Evolutionary conservation across 2,329 filamentous ascomycete species (phyloP), one percentile per base, ranked within the genome.

Genomic region (Thermothelomyces thermophilus): DNA sequence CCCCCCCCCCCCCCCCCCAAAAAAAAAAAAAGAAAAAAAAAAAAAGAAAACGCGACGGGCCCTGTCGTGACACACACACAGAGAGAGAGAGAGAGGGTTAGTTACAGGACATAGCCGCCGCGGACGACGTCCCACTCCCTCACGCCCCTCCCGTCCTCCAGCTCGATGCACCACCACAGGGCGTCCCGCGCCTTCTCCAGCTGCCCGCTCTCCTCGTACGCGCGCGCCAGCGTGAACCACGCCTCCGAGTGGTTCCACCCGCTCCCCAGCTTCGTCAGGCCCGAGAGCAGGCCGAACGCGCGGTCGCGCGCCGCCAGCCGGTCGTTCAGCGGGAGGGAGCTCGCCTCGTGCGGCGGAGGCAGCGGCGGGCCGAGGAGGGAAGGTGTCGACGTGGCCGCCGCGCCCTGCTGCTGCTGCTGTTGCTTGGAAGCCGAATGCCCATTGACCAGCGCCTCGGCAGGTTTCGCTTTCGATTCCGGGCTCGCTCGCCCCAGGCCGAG

Each of bases 151-250:
- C 81, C 82, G 64, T 98, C 91, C 65, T 97, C 93, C 26, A 98
- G 74, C 68, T 96, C 90, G 11, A 98, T 87, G 60, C 90, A 95
- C 90, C 91, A 97, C 93, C 93, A 97, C 6, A 97, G 75, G 40
- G 90, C 89, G 59, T 93, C 86, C 70, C 90, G 94, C 13, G 93
- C 86, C 72, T 91, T 95, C 33, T 93, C 87, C 1, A 81, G 68
- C 70, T 95, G 87, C 0, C 86, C 87, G 50, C 87, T 87, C 63
- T 90, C 82, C 67, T 98, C 93, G 62, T 96, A 87, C 9, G 88
- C 90, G 55, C 89, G 76, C 0, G 90, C 87, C 30, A 98, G 77
- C 4, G 86, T 80, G 62, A 89, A 91, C 93, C 93, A 98, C 5
- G 91, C 93, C 64, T 97, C 93, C 0, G 87, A 83, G 64, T 85